A percentile compares a stretch with the other conserved stretches of the same genome.
These are phyloP conservation scores for Didymellaceae sp. DNA, from an alignment of 2,329 filamentous ascomycete genomes.

Conservation along the genomic window DNA sequence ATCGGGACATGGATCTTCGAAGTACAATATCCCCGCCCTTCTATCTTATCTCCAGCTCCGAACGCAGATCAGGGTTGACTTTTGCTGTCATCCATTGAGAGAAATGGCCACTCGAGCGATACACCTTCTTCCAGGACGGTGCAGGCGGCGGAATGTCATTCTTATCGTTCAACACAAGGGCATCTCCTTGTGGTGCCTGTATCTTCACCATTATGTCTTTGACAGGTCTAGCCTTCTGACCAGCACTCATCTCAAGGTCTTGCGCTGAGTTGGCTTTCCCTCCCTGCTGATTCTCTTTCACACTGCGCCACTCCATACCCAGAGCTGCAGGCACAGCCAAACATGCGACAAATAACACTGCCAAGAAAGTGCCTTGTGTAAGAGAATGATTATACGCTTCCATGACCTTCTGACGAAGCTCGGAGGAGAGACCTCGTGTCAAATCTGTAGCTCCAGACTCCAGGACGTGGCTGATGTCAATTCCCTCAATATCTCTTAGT, in stretches of 20 bases:
- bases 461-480: constrained; percentile 50
- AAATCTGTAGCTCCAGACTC: constrained; percentile 64
- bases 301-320: constrained; percentile 69
- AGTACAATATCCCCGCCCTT: too few species aligned
- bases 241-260: constrained; percentile 7
- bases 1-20: too few species aligned
- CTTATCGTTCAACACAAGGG: not conserved
- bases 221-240: not conserved
- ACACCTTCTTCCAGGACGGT: constrained; percentile 26
- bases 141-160: constrained; percentile 7
- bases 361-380: constrained; percentile 59
- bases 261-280: not conserved
- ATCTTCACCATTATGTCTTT: not conserved
- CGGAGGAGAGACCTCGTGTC: constrained; percentile 41
- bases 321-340: constrained; percentile 61
- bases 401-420: constrained; percentile 23
- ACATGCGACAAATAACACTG: constrained; percentile 62
- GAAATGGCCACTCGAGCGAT: constrained; percentile 32
- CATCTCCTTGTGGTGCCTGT: not conserved
- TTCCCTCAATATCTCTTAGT: constrained; percentile 41
- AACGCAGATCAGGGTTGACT: constrained; percentile 32
- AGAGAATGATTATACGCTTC: constrained; percentile 40
- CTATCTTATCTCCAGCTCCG: not conserved
- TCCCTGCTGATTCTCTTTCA: constrained; percentile 57
- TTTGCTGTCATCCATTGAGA: constrained; percentile 33